Evolutionary conservation across 768 basidiomycete species (phyloP), one percentile per base, ranked within the genome.

Genomic region (Sistotremastrum suecicum): DNA sequence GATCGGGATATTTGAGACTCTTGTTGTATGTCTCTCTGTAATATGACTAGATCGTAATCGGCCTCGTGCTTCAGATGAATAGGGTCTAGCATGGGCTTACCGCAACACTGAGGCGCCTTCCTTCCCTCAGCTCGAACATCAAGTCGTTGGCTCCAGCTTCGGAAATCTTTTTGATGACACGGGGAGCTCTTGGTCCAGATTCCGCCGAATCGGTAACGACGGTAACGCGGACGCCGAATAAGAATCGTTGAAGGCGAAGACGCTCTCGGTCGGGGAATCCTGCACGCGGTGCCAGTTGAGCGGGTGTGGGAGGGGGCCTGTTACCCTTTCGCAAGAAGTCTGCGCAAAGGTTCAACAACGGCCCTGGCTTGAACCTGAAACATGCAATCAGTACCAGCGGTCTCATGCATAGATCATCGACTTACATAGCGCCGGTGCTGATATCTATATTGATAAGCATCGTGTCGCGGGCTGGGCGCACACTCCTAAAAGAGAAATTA

Each of bases 371-470:
- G 56, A 79, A 86, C 54, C 54, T 56, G 41, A 9, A 29, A 37
- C 9, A 33, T 34, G 34, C 9, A 35, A 12, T 5, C 3, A 8
- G 8, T 29, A 6, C 12, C 5, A 43, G 11, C 4, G 48, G 37
- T 12, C 9, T 28, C 20, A 9, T 6, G 37, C 3, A 43, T n/a
- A 4, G 8, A 34, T 1, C 12, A 36, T 5, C 7, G 5, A 50
- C 54, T 30, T 46, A 58, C 79, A 88, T 83, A 30, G 77, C 71
- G 0, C 78, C 84, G 0, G 83, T 83, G 0, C 78, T 75, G 41
- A 85, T 82, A 50, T 88, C 85, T 51, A 88, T 69, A 48, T 87
- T 88, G 52, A 87, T 65, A 30, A 85, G 58, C 53, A 88, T 71
- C 0, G 64, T 63, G 0, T 76, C 76, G 11, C 77, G 68, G 0